phyloP scores from a whole-genome alignment of 2,329 filamentous ascomycete species.

The Ophiognomonia clavigignenti-juglandacearum region DNA sequence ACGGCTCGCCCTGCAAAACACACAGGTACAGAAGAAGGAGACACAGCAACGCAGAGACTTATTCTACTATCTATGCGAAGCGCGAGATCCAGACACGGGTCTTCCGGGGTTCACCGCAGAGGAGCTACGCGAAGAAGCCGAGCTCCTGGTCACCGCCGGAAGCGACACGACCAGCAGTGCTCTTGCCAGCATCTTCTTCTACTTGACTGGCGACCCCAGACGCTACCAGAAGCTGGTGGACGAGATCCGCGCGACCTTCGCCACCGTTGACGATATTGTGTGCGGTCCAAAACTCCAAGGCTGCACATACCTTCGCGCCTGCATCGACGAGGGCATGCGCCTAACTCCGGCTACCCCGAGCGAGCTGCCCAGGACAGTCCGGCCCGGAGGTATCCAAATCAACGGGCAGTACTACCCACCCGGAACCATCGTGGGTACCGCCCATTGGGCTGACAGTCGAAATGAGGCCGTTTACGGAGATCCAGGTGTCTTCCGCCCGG shows the following conservation, averaged over 20 bases:
- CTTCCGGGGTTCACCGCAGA: constrained; percentile 14
- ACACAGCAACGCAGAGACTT: constrained; percentile 19
- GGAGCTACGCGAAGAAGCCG: constrained; percentile 17
- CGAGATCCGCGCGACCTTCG: constrained; percentile 17
- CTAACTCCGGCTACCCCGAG: constrained; percentile 16
- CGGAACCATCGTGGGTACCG: constrained; percentile 20
- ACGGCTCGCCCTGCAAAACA: constrained; percentile 16
- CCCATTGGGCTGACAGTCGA: constrained; percentile 8
- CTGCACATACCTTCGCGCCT: constrained; percentile 20
- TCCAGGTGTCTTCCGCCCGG: constrained; percentile 17
- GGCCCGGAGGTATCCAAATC: constrained; percentile 17
- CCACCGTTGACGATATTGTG: constrained; percentile 16
- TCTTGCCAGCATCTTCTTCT: constrained; percentile 20
- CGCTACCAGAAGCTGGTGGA: constrained; percentile 14
- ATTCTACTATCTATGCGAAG: constrained; percentile 20
- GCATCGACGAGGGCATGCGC: constrained; percentile 24
- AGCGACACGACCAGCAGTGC: constrained; percentile 19
- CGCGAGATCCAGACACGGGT: constrained; percentile 17
- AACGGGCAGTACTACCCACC: constrained; percentile 18
- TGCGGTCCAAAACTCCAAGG: constrained; percentile 17
- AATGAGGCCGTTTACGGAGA: not conserved
- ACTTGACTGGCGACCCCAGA: constrained; percentile 13
- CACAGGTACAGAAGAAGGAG: constrained; percentile 15
- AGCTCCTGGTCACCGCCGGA: constrained; percentile 20
- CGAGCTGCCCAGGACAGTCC: constrained; percentile 20